A percentile compares a stretch with the other conserved stretches of the same genome.
These are phyloP conservation scores for Naganishia sp. DNA, from an alignment of 1,284 basidiomycete genomes.

Conservation along the genomic window DNA sequence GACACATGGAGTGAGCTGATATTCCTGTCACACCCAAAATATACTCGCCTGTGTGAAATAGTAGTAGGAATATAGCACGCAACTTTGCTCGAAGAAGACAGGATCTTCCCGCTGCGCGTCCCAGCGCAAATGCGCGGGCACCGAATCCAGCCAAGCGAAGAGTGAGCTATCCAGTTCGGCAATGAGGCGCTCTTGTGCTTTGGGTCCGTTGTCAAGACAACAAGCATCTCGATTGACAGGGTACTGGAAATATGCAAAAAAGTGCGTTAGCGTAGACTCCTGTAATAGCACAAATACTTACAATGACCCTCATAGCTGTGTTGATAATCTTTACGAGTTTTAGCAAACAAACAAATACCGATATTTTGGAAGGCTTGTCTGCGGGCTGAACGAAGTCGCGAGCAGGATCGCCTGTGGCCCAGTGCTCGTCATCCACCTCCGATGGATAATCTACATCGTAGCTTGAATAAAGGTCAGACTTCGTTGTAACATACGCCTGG, in stretches of 20 bases:
- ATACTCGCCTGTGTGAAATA: slow-evolving; percentile 58
- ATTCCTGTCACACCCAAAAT: not conserved
- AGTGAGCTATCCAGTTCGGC: slow-evolving; percentile 69
- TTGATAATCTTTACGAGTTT: slow-evolving; percentile 71
- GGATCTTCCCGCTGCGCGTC: slow-evolving; percentile 67
- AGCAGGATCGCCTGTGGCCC: slow-evolving; percentile 60
- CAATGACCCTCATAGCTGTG: slow-evolving; percentile 69
- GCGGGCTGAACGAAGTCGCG: slow-evolving; percentile 63
- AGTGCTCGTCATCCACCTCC: slow-evolving; percentile 83
- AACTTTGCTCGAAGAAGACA: slow-evolving; percentile 69
- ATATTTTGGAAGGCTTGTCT: slow-evolving; percentile 62
- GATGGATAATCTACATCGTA: slow-evolving; percentile 75
- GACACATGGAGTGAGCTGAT: not conserved
- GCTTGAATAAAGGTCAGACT: slow-evolving; percentile 47
- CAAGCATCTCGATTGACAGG: slow-evolving; percentile 63
- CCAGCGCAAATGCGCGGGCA: slow-evolving; percentile 73
- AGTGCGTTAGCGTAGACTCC: too few relatives aligned
- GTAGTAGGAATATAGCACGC: slow-evolving; percentile 65
- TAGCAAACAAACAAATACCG: slow-evolving; percentile 67
- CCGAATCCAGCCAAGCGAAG: slow-evolving; percentile 70
- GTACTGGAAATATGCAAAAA: slow-evolving; percentile 59
- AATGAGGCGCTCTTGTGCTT: slow-evolving; percentile 70
- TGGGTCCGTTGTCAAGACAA: slow-evolving; percentile 60
- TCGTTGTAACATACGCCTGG: not conserved
- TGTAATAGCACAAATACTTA: slow-evolving; percentile 51